phyloP scores from a whole-genome alignment of 1,139 yeast species.

The Keqinozyma sinolaborantium region DNA sequence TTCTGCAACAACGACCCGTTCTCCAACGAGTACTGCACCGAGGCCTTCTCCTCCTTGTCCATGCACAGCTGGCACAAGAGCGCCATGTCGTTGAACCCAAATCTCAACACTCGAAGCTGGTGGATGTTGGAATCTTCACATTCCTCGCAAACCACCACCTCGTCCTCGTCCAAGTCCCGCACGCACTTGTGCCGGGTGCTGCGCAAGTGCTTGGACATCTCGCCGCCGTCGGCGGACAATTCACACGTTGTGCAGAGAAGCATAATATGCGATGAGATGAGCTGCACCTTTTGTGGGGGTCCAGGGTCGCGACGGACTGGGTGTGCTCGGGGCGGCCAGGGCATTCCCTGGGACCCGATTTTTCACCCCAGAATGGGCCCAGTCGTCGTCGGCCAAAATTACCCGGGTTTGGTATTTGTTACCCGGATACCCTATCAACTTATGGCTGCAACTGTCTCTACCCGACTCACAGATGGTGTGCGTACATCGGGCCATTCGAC shows the following conservation, averaged over 20 bases:
- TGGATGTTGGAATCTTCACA: constrained; percentile 56
- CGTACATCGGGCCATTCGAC: too few relatives aligned
- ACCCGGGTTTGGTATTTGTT: too few relatives aligned
- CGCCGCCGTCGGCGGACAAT: constrained; percentile 6
- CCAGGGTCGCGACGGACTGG: too few relatives aligned
- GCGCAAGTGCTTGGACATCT: constrained; percentile 44
- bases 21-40: constrained; percentile 47
- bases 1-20: constrained; percentile 54
- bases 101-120: constrained; percentile 47
- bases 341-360: too few relatives aligned
- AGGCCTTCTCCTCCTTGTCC: constrained; percentile 42
- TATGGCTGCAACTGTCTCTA: too few relatives aligned
- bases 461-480: too few relatives aligned
- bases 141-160: constrained; percentile 51
- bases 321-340: too few relatives aligned
- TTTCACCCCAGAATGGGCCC: too few relatives aligned
- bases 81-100: constrained; percentile 54
- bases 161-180: constrained; percentile 26
- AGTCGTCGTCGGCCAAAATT: too few relatives aligned
- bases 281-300: too few relatives aligned
- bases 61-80: constrained; percentile 48
- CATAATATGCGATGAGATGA: too few relatives aligned
- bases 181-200: constrained; percentile 54
- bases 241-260: constrained; percentile 8
- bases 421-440: too few relatives aligned